Evolutionary conservation across 73 alveolate genomes (phyloP).

Genomic region (Paramecium sexaurelia): DNA sequence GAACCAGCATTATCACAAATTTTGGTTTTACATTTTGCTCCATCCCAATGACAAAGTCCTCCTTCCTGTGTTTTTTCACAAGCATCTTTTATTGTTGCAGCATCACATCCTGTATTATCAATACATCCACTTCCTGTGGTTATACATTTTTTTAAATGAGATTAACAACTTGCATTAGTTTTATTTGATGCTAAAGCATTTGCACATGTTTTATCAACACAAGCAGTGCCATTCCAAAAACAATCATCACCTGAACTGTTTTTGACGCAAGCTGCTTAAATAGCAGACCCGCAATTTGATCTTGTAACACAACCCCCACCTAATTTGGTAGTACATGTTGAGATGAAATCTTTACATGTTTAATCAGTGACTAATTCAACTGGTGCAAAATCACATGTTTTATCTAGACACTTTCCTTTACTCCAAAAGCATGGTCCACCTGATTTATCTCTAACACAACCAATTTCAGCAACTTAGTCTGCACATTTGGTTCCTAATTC

Average conservation of each 20-base stretch:
- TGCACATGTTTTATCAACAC: background rate
- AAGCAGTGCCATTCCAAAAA: constrained; percentile 7
- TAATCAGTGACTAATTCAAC: background rate
- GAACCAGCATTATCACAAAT: constrained; percentile 22
- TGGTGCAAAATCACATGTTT: constrained; percentile 41
- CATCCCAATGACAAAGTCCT: background rate
- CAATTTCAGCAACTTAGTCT: background rate
- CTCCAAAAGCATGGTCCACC: background rate
- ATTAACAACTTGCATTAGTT: background rate
- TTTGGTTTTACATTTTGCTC: background rate
- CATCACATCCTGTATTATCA: background rate
- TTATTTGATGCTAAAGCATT: background rate
- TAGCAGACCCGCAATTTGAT: background rate
- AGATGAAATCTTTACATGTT: background rate
- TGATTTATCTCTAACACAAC: background rate
- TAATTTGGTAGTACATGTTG: constrained; percentile 27
- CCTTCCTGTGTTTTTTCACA: background rate
- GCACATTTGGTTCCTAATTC: background rate
- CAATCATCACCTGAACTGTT: background rate
- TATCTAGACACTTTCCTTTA: constrained; percentile 4
- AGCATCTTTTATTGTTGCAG: background rate
- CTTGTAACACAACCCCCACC: constrained; percentile 53
- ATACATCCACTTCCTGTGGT: constrained; percentile 38
- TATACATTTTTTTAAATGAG: background rate
- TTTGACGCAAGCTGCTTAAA: background rate